Evolutionary conservation across 192 early-diverging fungal genomes (phyloP).

Genomic region (Diversispora epigaea): DNA sequence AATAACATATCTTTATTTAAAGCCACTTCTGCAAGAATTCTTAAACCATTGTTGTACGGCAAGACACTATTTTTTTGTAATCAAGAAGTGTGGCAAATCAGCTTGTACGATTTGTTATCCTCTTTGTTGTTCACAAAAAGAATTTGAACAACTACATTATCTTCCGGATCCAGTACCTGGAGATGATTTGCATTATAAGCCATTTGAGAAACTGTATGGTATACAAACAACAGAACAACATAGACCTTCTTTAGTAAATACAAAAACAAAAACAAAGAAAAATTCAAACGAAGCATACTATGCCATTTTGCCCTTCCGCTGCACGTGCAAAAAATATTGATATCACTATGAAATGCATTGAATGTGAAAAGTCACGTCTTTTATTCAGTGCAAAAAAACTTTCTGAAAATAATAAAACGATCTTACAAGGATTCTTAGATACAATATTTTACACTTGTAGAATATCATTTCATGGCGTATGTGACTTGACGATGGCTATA

Average conservation of each 20-base stretch:
- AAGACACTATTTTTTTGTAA: conserved; percentile 5
- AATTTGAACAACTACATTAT: conserved; percentile 4
- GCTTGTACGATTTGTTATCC: neutral
- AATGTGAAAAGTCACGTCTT: neutral
- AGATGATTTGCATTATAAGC: neutral
- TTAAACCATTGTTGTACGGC: neutral
- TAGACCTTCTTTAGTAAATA: conserved; percentile 1
- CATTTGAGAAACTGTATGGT: neutral
- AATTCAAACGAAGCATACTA: neutral
- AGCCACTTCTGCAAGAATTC: neutral
- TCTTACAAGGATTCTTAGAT: too few species aligned
- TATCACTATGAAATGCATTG: neutral
- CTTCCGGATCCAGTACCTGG: conserved; percentile 6
- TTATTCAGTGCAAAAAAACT: conserved; percentile 1
- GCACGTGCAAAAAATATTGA: neutral
- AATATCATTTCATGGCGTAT: neutral
- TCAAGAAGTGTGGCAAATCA: neutral
- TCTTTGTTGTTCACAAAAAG: neutral
- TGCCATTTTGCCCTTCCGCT: neutral
- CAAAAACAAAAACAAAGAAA: neutral
- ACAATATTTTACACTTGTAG: neutral
- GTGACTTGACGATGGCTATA: neutral
- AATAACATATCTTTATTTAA: conserved; percentile 9
- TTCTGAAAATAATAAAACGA: neutral
- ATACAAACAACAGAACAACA: neutral